These are phyloP conservation scores for Botrytis medusae DNA, from an alignment of 2,329 filamentous ascomycete species.

Conservation along the genomic window DNA sequence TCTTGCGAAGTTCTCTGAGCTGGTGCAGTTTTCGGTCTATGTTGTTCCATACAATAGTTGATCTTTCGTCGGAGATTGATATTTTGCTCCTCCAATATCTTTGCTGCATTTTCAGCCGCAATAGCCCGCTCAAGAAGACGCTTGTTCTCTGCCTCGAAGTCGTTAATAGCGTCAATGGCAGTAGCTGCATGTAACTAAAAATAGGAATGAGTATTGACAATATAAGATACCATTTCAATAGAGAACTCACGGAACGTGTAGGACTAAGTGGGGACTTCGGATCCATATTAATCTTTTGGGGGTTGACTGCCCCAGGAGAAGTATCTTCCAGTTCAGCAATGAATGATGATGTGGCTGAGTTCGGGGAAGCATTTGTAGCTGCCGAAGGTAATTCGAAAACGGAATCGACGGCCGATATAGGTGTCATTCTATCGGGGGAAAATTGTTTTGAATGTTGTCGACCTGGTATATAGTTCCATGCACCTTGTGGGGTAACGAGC, in stretches of 20 bases:
- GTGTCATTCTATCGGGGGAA: conserved; percentile 27
- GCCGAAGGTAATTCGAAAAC: conserved; percentile 32
- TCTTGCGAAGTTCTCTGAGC: conserved; percentile 10
- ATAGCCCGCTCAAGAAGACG: conserved; percentile 22
- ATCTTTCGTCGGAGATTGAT: conserved; percentile 29
- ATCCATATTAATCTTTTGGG: neutral
- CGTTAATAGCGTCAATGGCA: conserved; percentile 22
- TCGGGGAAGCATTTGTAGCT: conserved; percentile 23
- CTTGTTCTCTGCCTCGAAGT: conserved; percentile 21
- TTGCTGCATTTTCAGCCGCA: conserved; percentile 34
- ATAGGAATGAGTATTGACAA: neutral
- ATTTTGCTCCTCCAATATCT: conserved; percentile 31
- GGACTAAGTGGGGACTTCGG: conserved; percentile 9
- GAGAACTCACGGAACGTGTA: conserved; percentile 16
- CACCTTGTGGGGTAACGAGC: conserved; percentile 25
- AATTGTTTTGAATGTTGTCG: conserved; percentile 27
- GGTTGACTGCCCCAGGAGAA: conserved; percentile 24
- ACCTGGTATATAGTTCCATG: conserved; percentile 28
- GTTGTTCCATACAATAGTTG: conserved; percentile 27
- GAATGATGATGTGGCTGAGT: conserved; percentile 28
- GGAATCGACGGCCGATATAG: conserved; percentile 33
- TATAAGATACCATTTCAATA: neutral
- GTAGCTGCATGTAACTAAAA: conserved; percentile 10
- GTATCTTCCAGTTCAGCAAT: conserved; percentile 37
- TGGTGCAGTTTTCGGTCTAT: conserved; percentile 30